phyloP scores from a whole-genome alignment of 2,329 filamentous ascomycete genomes.

The Botryotinia convoluta region DNA sequence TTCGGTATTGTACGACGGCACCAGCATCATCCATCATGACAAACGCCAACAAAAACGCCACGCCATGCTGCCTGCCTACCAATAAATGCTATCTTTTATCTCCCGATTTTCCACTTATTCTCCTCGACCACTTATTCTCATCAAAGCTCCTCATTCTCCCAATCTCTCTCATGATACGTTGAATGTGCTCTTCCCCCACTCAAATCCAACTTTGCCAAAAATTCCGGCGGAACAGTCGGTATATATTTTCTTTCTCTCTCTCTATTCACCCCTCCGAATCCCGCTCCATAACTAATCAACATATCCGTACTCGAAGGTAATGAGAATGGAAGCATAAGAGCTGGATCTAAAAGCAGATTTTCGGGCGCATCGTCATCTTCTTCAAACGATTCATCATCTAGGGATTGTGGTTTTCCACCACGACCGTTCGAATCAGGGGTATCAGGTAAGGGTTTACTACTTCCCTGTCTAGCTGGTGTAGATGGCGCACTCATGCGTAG shows the following conservation, averaged over 20 bases:
- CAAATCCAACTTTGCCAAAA: conserved; percentile 78
- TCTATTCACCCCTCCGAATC: conserved; percentile 87
- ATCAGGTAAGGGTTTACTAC: conserved; percentile 46
- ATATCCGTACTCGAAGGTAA: conserved; percentile 95
- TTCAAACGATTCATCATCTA: conserved; percentile 31
- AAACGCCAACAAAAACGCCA: conserved; percentile 19
- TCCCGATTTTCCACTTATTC: background rate
- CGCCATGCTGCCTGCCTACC: conserved; percentile 13
- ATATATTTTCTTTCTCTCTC: conserved; percentile 95
- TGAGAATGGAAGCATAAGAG: conserved; percentile 91
- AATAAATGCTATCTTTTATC: conserved; percentile 19
- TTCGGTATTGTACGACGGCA: background rate
- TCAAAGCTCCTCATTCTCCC: conserved; percentile 59
- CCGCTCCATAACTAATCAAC: conserved; percentile 91
- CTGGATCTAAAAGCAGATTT: conserved; percentile 79
- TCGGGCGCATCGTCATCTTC: conserved; percentile 70
- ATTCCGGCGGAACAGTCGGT: conserved; percentile 90
- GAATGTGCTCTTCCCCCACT: conserved; percentile 49
- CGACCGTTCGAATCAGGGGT: conserved; percentile 44
- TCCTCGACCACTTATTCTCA: background rate
- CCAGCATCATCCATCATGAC: background rate
- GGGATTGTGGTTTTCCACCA: conserved; percentile 30
- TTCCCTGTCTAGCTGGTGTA: conserved; percentile 41
- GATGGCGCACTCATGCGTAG: conserved; percentile 42
- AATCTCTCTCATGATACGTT: conserved; percentile 62